Evolutionary conservation across 805 yeast species (phyloP), one percentile per base, ranked within the genome.

Genomic region (Yarrowia divulgata): DNA sequence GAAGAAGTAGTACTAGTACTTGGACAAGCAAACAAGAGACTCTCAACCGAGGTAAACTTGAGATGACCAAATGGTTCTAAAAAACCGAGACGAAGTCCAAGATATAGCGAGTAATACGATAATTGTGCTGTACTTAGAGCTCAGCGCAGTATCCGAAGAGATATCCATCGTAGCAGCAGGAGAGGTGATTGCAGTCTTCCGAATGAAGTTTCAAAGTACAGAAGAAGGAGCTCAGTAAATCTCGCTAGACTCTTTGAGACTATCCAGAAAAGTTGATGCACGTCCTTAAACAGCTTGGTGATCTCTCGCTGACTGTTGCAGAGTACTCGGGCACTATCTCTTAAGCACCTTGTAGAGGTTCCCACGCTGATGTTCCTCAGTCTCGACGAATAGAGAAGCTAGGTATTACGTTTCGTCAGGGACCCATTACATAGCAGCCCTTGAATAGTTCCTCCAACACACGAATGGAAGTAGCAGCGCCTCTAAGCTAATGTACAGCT

Each of bases 141-240:
- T 50, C 40, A 50, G 55, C n/a, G 40, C 40, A 8, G 34, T 50
- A 10, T 50, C 55, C n/a, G 55, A 50, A 50, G 55, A n/a, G 29
- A 34, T 34, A 23, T 50, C 19, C 40, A 50, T 50, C 9, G 37
- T n/a, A 2, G 55, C 55, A 8, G 23, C 9, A 50, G 55, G 55
- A 3, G 19, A n/a, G 16, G 55, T 50, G 14, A 32, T 32, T n/a
- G n/a, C n/a, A n/a, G n/a, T n/a, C n/a, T n/a, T n/a, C n/a, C n/a
- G n/a, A n/a, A n/a, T n/a, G n/a, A n/a, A n/a, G n/a, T n/a, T n/a
- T n/a, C n/a, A n/a, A n/a, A n/a, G n/a, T n/a, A n/a, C n/a, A n/a
- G n/a, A n/a, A n/a, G n/a, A n/a, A n/a, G n/a, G n/a, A n/a, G n/a
- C n/a, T n/a, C n/a, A n/a, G n/a, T n/a, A n/a, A n/a, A n/a, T n/a